Evolutionary conservation across 2,329 filamentous ascomycete species (phyloP).

Genomic region (Massarina eburnea): DNA sequence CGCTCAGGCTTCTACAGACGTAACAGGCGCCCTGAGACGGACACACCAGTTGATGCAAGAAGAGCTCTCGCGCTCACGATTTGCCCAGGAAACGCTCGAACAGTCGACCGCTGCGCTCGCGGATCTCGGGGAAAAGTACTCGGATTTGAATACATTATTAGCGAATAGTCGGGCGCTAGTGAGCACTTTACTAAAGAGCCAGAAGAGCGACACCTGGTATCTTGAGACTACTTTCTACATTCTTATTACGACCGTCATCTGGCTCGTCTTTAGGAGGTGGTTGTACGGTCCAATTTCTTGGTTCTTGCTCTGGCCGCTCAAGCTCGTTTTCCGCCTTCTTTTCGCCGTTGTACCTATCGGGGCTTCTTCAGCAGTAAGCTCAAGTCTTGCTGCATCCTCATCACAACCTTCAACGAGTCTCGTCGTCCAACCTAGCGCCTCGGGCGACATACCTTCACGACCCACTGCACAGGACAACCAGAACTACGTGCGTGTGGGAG

Average conservation of each 20-base stretch:
- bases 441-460: conserved; percentile 37
- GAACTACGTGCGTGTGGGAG: conserved; percentile 51
- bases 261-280: conserved; percentile 82
- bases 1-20: conserved; percentile 75
- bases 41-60: conserved; percentile 85
- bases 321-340: conserved; percentile 62
- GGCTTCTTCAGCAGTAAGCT: conserved; percentile 19
- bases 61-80: conserved; percentile 83
- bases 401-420: conserved; percentile 35
- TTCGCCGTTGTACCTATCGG: conserved; percentile 61
- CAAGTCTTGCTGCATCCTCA: conserved; percentile 17
- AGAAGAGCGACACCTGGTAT: conserved; percentile 98
- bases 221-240: conserved; percentile 87
- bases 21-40: conserved; percentile 79
- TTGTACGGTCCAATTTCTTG: conserved; percentile 90
- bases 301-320: conserved; percentile 82
- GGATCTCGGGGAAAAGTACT: conserved; percentile 79
- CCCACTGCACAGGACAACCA: conserved; percentile 25
- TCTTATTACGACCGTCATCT: conserved; percentile 72
- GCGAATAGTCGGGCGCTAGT: conserved; percentile 73
- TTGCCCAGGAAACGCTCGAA: conserved; percentile 84
- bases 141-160: conserved; percentile 74
- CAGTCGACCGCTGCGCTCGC: conserved; percentile 82
- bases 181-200: conserved; percentile 75
- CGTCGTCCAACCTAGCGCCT: conserved; percentile 50